Conservation (phyloP, 2,329 filamentous ascomycete species). For the Talaromyces sp. region DNA sequence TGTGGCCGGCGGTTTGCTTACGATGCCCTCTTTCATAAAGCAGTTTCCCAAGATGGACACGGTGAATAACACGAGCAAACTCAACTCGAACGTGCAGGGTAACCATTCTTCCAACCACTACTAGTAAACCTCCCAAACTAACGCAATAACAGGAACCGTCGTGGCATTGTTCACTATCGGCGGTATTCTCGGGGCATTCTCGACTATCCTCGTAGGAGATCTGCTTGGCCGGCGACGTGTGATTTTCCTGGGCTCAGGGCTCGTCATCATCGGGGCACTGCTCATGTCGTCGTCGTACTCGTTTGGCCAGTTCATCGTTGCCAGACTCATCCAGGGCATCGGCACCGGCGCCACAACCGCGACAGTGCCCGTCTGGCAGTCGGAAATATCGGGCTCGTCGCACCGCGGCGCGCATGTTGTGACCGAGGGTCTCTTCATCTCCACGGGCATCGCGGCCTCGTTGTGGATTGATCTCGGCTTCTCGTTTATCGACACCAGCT, state of each 20-base stretch:
- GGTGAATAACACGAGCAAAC: conserved; percentile 35
- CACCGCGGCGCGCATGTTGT: conserved; percentile 49
- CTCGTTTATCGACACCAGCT: conserved; percentile 31
- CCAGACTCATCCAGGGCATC: conserved; percentile 39
- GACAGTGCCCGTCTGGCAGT: conserved; percentile 47
- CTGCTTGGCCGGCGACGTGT: conserved; percentile 39
- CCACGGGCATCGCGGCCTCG: conserved; percentile 41
- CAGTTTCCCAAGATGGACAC: conserved; percentile 50
- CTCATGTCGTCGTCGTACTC: conserved; percentile 42
- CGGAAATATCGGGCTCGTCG: conserved; percentile 30
- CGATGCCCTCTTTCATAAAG: conserved; percentile 56
- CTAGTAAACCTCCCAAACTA: not conserved
- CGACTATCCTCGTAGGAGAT: conserved; percentile 44
- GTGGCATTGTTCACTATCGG: conserved; percentile 44
- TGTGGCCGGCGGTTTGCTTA: conserved; percentile 53
- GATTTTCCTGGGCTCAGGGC: conserved; percentile 34
- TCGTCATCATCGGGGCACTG: conserved; percentile 42
- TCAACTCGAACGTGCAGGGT: conserved; percentile 44
- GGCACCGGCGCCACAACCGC: conserved; percentile 42
- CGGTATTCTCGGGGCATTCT: conserved; percentile 43
- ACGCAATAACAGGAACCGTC: conserved; percentile 24
- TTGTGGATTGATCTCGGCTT: conserved; percentile 48
- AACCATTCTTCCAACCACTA: not conserved
- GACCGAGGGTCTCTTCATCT: conserved; percentile 47
- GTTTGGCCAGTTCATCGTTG: conserved; percentile 43